Percentiles rank a stretch among this genome's conserved stretches.
phyloP scores from a whole-genome alignment of 495 filamentous ascomycete species.

The Penicillium atrosanguineum region DNA sequence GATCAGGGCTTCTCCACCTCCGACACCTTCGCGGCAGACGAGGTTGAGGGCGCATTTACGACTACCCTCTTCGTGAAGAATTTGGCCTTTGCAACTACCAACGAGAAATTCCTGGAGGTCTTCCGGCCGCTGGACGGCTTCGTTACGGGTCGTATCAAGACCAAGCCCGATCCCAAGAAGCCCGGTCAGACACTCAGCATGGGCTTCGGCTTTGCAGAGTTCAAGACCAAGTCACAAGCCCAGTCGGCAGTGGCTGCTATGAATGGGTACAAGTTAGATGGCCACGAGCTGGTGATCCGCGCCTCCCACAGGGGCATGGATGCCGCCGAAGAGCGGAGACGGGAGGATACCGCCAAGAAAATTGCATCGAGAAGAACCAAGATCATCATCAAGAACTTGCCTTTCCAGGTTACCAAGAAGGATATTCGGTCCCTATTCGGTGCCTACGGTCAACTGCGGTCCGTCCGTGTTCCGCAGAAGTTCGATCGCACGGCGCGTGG shows the following conservation, averaged over 20 bases:
- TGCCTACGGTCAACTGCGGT: slow-evolving; percentile 85
- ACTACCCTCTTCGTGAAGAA: slow-evolving; percentile 89
- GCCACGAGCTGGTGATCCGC: slow-evolving; percentile 79
- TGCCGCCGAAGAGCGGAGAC: slow-evolving; percentile 79
- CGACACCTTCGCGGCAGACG: slow-evolving; percentile 54
- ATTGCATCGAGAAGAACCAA: slow-evolving; percentile 72
- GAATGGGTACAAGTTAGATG: slow-evolving; percentile 81
- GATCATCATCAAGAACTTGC: slow-evolving; percentile 97
- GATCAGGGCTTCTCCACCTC: slow-evolving; percentile 52
- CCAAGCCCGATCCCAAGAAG: slow-evolving; percentile 80
- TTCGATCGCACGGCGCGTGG: slow-evolving; percentile 83
- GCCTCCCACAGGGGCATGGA: slow-evolving; percentile 81
- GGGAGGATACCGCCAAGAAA: slow-evolving; percentile 78
- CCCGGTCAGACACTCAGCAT: slow-evolving; percentile 83
- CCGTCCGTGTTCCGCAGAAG: slow-evolving; percentile 91
- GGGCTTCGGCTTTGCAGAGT: slow-evolving; percentile 96
- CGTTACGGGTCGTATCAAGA: slow-evolving; percentile 78
- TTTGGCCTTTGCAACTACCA: slow-evolving; percentile 87
- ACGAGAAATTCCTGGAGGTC: slow-evolving; percentile 62
- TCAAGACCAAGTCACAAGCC: slow-evolving; percentile 71
- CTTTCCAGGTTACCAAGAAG: slow-evolving; percentile 91
- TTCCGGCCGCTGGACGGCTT: slow-evolving; percentile 85
- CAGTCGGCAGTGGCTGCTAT: slow-evolving; percentile 76
- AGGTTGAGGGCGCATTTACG: slow-evolving; percentile 54
- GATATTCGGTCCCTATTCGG: slow-evolving; percentile 83